Base-by-base conservation (phyloP, 2,329 filamentous ascomycete species). In the Graphilbum fragrans region DNA sequence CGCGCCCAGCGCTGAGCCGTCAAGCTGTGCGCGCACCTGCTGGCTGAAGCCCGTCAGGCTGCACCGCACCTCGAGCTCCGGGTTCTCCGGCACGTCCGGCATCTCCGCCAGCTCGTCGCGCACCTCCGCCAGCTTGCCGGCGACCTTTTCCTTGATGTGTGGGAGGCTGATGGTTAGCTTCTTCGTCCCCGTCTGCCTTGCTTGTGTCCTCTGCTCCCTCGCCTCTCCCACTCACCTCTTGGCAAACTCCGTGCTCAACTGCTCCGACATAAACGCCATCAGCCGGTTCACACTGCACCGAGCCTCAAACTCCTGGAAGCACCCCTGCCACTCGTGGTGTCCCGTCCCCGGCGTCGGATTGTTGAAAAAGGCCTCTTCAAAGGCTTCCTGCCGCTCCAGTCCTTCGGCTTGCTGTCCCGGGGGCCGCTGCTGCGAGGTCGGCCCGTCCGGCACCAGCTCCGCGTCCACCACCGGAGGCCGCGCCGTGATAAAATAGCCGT, bases 401-500 rank as follows among this genome's bases (percentile, higher is more conserved):
- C 67, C 60, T 38, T 74, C 67, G 1, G 60, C 63, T 22, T 39
- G 43, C 1, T 36, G 33, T 3, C 37, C 25, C 2, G 43, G 39
- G n/a, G 4, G 4, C 14, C 32, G 42, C 23, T 45, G 42, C 20
- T 36, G 21, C 14, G 39, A 27, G 27, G 42, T 35, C 8, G 36
- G 7, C 7, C 23, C 41, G 17, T 47, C 44, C 4, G 42, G 43
- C 1, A 44, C 25, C 4, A 46, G 37, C 17, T 39, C 27, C 6
- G 41, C 37, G 1, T n/a, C n/a, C n/a, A 41, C 38, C 22, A 44
- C 45, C 5, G 37, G 70, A 3, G 80, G 79, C 2, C 81, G 74
- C 0, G 80, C 83, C 0, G 88, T 85, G 9, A 85, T 75, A 46
- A 80, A 93, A 53, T 90, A 94, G 0, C 82, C 83, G n/a, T 84